Evolutionary conservation across 805 yeast species (phyloP).

Genomic region (Suhomyces sp.): DNA sequence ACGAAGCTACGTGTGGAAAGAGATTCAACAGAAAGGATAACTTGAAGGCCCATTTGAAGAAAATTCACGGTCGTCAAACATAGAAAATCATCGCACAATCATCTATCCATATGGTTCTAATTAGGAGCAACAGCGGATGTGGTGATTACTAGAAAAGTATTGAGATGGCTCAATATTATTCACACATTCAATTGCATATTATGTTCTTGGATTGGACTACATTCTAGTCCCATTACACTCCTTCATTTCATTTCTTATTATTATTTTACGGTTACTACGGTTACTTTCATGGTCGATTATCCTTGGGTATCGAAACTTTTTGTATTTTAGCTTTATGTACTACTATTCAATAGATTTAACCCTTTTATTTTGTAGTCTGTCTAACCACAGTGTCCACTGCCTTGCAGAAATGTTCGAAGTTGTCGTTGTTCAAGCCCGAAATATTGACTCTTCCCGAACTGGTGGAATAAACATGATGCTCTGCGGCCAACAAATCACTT

Average conservation of each 20-base stretch:
- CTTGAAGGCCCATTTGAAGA: slow-evolving; percentile 58
- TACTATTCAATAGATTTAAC: neutral
- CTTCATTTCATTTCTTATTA: neutral
- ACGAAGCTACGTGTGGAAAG: slow-evolving; percentile 50
- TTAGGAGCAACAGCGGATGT: too few species aligned
- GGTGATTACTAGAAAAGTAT: neutral
- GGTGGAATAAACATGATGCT: slow-evolving; percentile 39
- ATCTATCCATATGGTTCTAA: too few species aligned
- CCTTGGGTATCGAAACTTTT: neutral
- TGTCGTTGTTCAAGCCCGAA: slow-evolving; percentile 41
- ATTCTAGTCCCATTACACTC: neutral
- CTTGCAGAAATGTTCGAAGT: slow-evolving; percentile 35
- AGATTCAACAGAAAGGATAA: slow-evolving; percentile 59
- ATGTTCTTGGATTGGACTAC: neutral
- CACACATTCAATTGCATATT: neutral
- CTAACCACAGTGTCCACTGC: slow-evolving; percentile 39
- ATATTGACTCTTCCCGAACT: slow-evolving; percentile 42
- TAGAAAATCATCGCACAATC: too few species aligned
- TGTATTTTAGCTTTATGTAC: slow-evolving; percentile 1
- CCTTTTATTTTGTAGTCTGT: slow-evolving; percentile 1
- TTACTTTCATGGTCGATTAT: neutral
- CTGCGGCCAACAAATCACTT: slow-evolving; percentile 26
- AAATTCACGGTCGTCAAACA: slow-evolving; percentile 45
- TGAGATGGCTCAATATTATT: too few species aligned
- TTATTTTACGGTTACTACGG: neutral